Conservation (phyloP, 768 basidiomycete species). For the Boletus coccyginus region DNA sequence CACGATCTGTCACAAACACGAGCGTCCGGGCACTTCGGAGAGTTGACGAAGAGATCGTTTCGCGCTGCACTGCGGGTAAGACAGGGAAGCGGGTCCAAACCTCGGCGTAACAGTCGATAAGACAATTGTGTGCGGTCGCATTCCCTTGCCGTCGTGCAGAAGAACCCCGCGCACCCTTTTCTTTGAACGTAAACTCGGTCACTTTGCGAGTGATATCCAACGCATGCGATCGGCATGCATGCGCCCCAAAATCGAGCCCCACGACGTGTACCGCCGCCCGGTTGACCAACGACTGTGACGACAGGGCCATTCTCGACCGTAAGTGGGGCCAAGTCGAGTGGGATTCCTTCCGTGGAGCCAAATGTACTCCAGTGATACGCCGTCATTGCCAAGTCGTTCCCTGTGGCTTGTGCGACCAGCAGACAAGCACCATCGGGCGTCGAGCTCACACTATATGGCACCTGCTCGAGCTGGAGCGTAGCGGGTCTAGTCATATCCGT, state of each 20-base stretch:
- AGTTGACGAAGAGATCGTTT: conserved; percentile 37
- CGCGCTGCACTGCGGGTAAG: conserved; percentile 48
- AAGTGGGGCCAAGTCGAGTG: conserved; percentile 31
- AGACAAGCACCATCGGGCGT: conserved; percentile 58
- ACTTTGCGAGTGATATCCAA: conserved; percentile 53
- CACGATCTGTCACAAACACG: conserved; percentile 42
- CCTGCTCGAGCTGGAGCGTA: conserved; percentile 35
- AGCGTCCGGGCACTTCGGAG: conserved; percentile 35
- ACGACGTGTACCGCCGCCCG: conserved; percentile 44
- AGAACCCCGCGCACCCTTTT: conserved; percentile 31
- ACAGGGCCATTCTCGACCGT: conserved; percentile 19
- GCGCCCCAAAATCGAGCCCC: conserved; percentile 33
- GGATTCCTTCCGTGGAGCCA: conserved; percentile 46
- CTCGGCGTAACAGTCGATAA: conserved; percentile 53
- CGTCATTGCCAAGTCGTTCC: conserved; percentile 20
- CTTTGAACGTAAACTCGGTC: conserved; percentile 55
- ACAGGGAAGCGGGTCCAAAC: conserved; percentile 64
- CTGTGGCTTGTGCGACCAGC: conserved; percentile 31
- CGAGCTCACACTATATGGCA: conserved; percentile 35
- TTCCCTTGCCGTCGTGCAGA: conserved; percentile 7
- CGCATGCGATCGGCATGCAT: conserved; percentile 39
- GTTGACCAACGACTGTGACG: conserved; percentile 46
- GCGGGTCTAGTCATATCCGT: conserved; percentile 38
- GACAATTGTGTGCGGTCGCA: conserved; percentile 43
- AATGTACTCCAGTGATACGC: conserved; percentile 59